Evolutionary conservation across 2,329 filamentous ascomycete species (phyloP), one percentile per base, ranked within the genome.

Genomic region (Kalmusia sp.): DNA sequence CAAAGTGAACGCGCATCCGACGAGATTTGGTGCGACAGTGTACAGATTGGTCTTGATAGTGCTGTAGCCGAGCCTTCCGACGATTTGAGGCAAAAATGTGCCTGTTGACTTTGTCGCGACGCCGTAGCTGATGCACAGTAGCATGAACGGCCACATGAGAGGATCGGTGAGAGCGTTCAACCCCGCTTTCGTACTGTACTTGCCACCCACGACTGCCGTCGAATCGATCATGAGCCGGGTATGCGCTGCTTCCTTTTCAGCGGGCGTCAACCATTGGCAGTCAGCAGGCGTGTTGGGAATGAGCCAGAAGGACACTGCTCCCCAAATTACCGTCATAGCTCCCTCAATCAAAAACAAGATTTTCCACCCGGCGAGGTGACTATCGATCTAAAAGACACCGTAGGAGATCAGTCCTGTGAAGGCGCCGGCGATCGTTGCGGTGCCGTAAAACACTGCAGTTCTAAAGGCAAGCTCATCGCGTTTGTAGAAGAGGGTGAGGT

Each of bases 211-310:
- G 0, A 83, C 76, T 0, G 88, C 85, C 2, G 88, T 91, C 6
- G 85, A 88, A 68, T 93, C 90, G 45, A 91, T 81, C 58, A 89
- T 87, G 57, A 92, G 89, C 14, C 90, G 86, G 64, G 86, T 84
- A 63, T 85, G 87, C 3, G 89, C 89, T 0, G 92, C 80, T 7
- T 79, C 77, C 64, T 86, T 88, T 69, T 93, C 88, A 2, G 86
- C 84, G 1, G 82, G 78, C 50, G 73, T 85, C 19, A 92, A 78
- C 64, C 92, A 92, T 1, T 71, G 78, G 1, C 88, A 88, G 56
- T 86, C 81, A 28, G 83, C 80, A 0, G 87, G 86, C 38, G 82
- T 87, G 48, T 73, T 78, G 0, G 90, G 90, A 1, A 93, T 81
- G 62, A 89, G 91, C 74, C 82, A 86, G 71, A 81, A 90, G 1